Percentiles rank a stretch among this genome's conserved stretches.
Evolutionary conservation across 176 grass and related monocot species (phyloP).

Genomic region (maize (Zea mays)): Zm-B73-REFERENCE-NAM-5.0 NC_050100.1:197897001-197897500

Average conservation of each 20-base stretch:
- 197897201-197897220: slow-evolving; percentile 16
- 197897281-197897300: no score
- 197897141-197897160: no score
- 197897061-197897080: background rate
- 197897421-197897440: background rate
- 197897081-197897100: slow-evolving; percentile 7
- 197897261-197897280: background rate
- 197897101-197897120: no score
- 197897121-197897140: no score
- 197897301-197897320: background rate
- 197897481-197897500: slow-evolving; percentile 16
- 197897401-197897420: no score
- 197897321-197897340: background rate
- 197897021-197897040: slow-evolving; percentile 31
- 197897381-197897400: background rate
- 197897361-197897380: background rate
- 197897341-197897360: background rate
- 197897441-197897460: no score
- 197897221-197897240: slow-evolving; percentile 14
- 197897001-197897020: slow-evolving; percentile 20
- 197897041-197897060: slow-evolving; percentile 36
- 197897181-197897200: background rate
- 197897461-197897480: slow-evolving; percentile 27
- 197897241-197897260: background rate
- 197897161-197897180: slow-evolving; percentile 18